Evolutionary conservation across 2,329 filamentous ascomycete species (phyloP), one percentile per base, ranked within the genome.

Genomic region (Aureobasidium sp.): DNA sequence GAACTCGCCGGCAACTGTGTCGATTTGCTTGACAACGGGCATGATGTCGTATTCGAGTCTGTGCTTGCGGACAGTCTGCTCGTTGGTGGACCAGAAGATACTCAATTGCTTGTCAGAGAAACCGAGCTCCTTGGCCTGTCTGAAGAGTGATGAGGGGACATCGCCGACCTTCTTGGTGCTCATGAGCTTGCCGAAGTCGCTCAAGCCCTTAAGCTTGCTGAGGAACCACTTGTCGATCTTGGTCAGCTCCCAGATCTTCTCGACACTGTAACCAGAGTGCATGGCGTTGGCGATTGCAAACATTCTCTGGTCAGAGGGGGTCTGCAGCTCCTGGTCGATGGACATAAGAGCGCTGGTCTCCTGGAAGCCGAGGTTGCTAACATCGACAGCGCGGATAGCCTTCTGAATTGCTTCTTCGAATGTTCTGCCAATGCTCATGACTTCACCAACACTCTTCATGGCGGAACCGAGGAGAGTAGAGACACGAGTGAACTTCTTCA

Each of bases 171-270:
- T 82, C 76, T 86, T 90, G 51, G 79, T 81, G 63, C 82, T 81
- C 85, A 97, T 90, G 29, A 82, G 75, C 77, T 91, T 93, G 72
- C 87, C 86, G 69, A 97, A 97, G 77, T 96, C 85, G 75, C 87
- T 96, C 10, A 99, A 80, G 32, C 88, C 87, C 84, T 96, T 96
- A 62, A 99, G 85, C 75, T 91, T 92, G 76, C 85, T 86, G 67
- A 99, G 78, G 81, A 97, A 99, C 94, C 94, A 99, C 76, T 95
- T 96, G 79, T 97, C 94, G 69, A 99, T 99, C 78, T 93, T 91
- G 71, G 94, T 99, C 79, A 97, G 82, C 74, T 97, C 90, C 91
- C 92, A 97, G 73, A 99, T 96, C 78, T 96, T 94, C 72, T 97
- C 90, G 39, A 97, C 92, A 4, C 85, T 88, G 78, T 97, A 99